A percentile compares a stretch with the other conserved stretches of the same genome.
Conservation (phyloP, 495 filamentous ascomycete species). For the Annulohypoxylon moriforme region DNA sequence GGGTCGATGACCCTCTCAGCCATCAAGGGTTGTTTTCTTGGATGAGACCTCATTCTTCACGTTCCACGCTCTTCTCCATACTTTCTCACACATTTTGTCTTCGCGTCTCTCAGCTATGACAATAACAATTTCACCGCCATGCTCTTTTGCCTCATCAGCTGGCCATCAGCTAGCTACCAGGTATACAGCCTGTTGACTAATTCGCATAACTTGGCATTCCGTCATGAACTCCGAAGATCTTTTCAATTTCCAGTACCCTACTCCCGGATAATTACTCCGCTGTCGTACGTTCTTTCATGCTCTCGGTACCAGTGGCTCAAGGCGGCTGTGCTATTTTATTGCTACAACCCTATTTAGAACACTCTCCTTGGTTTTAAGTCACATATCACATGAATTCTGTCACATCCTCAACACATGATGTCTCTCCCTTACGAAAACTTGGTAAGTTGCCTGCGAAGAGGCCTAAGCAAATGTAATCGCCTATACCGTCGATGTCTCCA, state of each 20-base stretch:
- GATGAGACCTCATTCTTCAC: slow-evolving; percentile 42
- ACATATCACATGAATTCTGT: slow-evolving; percentile 43
- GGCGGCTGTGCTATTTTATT: slow-evolving; percentile 24
- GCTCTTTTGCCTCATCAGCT: slow-evolving; percentile 15
- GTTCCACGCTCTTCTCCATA: slow-evolving; percentile 19
- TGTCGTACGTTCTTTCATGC: slow-evolving; percentile 6
- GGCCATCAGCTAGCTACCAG: background rate
- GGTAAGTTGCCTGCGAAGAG: slow-evolving; percentile 8
- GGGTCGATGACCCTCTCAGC: slow-evolving; percentile 28
- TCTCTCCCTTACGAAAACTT: slow-evolving; percentile 21
- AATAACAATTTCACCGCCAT: slow-evolving; percentile 11
- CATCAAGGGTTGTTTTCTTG: slow-evolving; percentile 13
- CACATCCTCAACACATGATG: slow-evolving; percentile 42
- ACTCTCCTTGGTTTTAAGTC: slow-evolving; percentile 23
- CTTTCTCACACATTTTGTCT: slow-evolving; percentile 2
- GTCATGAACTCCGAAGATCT: slow-evolving; percentile 3
- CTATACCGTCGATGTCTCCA: background rate
- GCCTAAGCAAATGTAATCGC: slow-evolving; percentile 3
- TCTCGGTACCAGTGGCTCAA: slow-evolving; percentile 3
- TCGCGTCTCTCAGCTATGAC: slow-evolving; percentile 19
- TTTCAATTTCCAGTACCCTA: background rate
- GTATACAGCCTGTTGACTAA: background rate
- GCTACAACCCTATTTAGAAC: slow-evolving; percentile 16
- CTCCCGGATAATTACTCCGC: background rate
- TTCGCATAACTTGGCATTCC: slow-evolving; percentile 16